Evolutionary conservation across 768 basidiomycete genomes (phyloP), one percentile per base, ranked within the genome.

Genomic region (Hypsizygus marmoreus): DNA sequence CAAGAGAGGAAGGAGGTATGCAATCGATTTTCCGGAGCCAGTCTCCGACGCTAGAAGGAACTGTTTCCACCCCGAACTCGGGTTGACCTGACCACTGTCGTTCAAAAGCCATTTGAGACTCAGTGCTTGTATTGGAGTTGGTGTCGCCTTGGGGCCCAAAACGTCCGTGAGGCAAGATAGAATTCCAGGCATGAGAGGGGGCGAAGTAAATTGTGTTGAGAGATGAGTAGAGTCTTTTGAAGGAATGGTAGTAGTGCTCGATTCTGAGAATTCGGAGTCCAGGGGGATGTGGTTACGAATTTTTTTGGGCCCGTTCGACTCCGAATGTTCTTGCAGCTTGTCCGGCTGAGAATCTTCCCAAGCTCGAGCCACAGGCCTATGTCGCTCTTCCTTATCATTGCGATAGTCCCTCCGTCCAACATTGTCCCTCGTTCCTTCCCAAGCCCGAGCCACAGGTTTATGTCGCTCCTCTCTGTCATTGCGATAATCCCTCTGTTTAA

Each of bases 21-120:
- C 93, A 22, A 95, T 79, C 2, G 88, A 92, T 69, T 95, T 95
- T 1, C 92, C 93, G 0, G 91, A 92, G 12, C 94, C 93, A 0
- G 91, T 95, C 65, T 95, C 92, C 0, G 88, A 85, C 0, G 91
- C 93, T 1, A 95, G 74, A 5, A 95, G 76, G 53, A 76, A 84
- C 37, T 81, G 71, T 35, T 70, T 68, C 59, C 69, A 74, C 19
- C 59, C 59, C 48, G 65, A 56, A 47, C 25, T 49, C 41, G 17
- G 57, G 40, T 37, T 43, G 26, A 50, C 40, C 25, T 52, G 42
- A 37, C 31, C 45, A 2, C 39, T 38, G 12, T 58, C 48, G 19
- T 68, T 65, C 41, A 89, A 62, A 13, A 91, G 63, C 66, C 84
- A 81, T 51, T 85, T 81, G 14, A 92, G 57, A 16, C 87, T 79